These are phyloP conservation scores for Yarrowia galli DNA, from an alignment of 1,139 yeast genomes.

Conservation along the genomic window DNA sequence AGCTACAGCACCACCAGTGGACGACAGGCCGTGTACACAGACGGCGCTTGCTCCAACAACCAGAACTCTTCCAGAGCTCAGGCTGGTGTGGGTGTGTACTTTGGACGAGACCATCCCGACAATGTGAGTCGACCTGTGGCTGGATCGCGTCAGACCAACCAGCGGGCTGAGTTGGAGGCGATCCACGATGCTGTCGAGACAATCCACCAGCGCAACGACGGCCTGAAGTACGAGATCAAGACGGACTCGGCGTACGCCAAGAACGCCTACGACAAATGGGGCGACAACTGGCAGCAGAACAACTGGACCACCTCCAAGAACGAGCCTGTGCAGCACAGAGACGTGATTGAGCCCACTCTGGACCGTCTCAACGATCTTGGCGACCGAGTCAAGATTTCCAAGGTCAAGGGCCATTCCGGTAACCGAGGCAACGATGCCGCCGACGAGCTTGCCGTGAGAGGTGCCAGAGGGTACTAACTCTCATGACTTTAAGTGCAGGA, in stretches of 20 bases:
- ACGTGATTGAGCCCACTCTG: slow-evolving; percentile 21
- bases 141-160: slow-evolving; percentile 20
- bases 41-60: slow-evolving; percentile 27
- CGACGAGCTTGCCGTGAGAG: not conserved
- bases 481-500: too few relatives aligned
- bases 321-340: slow-evolving; percentile 13
- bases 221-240: not conserved
- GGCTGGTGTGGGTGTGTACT: slow-evolving; percentile 21
- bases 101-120: slow-evolving; percentile 1
- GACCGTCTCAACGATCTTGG: slow-evolving; percentile 1
- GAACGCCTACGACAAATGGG: slow-evolving; percentile 6
- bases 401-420: slow-evolving; percentile 25
- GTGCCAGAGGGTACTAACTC: not conserved
- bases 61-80: not conserved
- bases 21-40: slow-evolving; percentile 11
- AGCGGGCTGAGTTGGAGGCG: slow-evolving; percentile 29
- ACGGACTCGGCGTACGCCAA: slow-evolving; percentile 14
- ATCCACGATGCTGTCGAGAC: slow-evolving; percentile 13
- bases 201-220: slow-evolving; percentile 5
- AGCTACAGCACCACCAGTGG: not conserved
- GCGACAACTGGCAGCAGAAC: slow-evolving; percentile 8
- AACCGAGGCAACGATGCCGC: slow-evolving; percentile 24
- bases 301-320: slow-evolving; percentile 17
- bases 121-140: slow-evolving; percentile 5
- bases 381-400: not conserved